phyloP scores from a whole-genome alignment of 2,329 filamentous ascomycete genomes.

The Colletotrichum sp. region DNA sequence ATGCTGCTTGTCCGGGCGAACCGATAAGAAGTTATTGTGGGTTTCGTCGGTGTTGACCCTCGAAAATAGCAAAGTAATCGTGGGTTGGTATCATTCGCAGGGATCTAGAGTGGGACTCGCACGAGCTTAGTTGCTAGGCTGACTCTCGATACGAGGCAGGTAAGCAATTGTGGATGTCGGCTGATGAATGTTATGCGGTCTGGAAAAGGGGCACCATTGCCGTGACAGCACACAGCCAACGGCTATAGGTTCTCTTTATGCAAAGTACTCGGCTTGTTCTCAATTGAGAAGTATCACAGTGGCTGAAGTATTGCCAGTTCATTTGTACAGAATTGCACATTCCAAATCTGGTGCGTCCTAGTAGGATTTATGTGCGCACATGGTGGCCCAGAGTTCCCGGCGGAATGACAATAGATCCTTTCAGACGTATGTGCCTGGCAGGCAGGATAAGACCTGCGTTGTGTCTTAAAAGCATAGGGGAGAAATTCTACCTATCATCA shows the following conservation, averaged over 20 bases:
- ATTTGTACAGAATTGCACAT: background rate
- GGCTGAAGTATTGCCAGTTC: background rate
- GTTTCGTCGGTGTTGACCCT: background rate
- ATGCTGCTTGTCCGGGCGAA: background rate
- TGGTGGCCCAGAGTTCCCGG: background rate
- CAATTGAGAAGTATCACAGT: background rate
- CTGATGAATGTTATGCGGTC: background rate
- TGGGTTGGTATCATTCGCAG: background rate
- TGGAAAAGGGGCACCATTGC: background rate
- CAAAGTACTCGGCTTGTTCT: background rate
- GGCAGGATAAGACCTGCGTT: background rate
- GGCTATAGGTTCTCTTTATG: background rate
- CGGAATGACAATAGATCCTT: background rate
- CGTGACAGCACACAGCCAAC: background rate
- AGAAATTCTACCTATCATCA: background rate
- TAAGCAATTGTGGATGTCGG: background rate
- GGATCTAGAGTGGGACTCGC: background rate
- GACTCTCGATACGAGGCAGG: conserved; percentile 2
- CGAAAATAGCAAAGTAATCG: background rate
- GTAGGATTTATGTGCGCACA: background rate
- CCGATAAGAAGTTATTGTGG: background rate
- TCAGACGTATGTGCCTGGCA: background rate
- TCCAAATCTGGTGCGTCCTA: background rate
- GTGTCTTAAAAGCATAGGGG: background rate
- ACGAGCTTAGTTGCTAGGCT: conserved; percentile 1